A percentile compares a stretch with the other conserved stretches of the same genome.
Evolutionary conservation across 192 early-diverging fungal genomes (phyloP).

Genomic region (Dimargaris verticillata): DNA sequence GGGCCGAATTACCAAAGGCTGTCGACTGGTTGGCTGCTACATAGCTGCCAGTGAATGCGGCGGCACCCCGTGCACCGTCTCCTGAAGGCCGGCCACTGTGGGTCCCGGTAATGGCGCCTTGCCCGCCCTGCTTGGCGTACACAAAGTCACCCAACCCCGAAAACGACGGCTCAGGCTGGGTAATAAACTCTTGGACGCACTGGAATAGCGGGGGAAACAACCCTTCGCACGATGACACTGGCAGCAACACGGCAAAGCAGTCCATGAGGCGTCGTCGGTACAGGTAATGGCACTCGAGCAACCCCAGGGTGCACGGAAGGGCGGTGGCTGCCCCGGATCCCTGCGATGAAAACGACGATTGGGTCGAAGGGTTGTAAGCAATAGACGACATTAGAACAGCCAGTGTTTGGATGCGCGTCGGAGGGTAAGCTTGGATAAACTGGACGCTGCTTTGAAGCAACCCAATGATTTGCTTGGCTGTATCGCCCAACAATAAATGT

Average conservation of each 20-base stretch:
- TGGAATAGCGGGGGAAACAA: conserved; percentile 2
- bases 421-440: conserved; percentile 26
- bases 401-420: neutral
- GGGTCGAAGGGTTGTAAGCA: neutral
- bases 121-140: neutral
- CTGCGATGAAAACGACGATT: neutral
- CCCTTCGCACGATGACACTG: neutral
- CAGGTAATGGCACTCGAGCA: conserved; percentile 14
- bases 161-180: conserved; percentile 5
- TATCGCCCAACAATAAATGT: conserved; percentile 46
- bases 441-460: conserved; percentile 52
- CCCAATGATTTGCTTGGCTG: conserved; percentile 59
- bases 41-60: neutral
- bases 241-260: conserved; percentile 6
- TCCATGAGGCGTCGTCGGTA: conserved; percentile 15
- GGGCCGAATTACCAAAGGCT: conserved; percentile 14
- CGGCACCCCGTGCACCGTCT: neutral
- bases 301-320: conserved; percentile 1
- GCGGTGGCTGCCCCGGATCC: neutral
- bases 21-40: neutral
- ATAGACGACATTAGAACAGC: neutral
- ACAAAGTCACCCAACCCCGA: conserved; percentile 9
- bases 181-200: neutral
- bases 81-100: neutral
- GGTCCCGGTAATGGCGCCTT: neutral